Evolutionary conservation across 805 yeast species (phyloP), one percentile per base, ranked within the genome.

Genomic region (Wickerhamomyces ciferrii): DNA sequence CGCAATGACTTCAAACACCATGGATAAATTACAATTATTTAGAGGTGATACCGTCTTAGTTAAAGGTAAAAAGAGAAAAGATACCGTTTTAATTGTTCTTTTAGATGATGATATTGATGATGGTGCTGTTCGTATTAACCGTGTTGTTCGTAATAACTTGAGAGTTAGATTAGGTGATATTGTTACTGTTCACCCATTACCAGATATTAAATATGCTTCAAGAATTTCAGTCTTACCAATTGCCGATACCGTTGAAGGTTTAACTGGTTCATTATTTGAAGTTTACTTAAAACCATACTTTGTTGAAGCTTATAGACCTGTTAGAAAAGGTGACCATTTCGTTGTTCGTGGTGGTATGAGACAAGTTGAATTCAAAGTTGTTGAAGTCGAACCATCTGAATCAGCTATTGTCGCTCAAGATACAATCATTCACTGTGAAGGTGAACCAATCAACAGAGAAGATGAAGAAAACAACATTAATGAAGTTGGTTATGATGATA

Each of bases 331-430:
- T 54, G 99, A 94, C 65, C 87, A 87, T 59, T 94, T 94, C 70
- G 82, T 92, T 42, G 98, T 89, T 23, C 83, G 99, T 67, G 99
- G 99, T 62, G 97, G 97, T 66, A 94, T 94, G 99, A 84, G 99
- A 71, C 98, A 92, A 66, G 99, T 94, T 39, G 99, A 94, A 69
- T 94, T 94, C 74, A 95, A 94, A 69, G 97, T 94, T 42, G 97
- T 92, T 41, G 99, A 94, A 53, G 96, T 94, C 48, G 99, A 94
- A 65, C 99, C 99, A 8, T 90, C 88, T 60, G 98, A 94, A 58
- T 87, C 83, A 61, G 99, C 97, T 50, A 95, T 94, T 62, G 99
- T 94, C 41, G 96, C 99, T 18, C 99, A 94, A 72, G 99, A 94
- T 64, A 94, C 99, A 34, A 81, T 94, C 56, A 94, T 94, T 62